phyloP scores from a whole-genome alignment of 164 flowering plant species.

The Santalum album region DNA sequence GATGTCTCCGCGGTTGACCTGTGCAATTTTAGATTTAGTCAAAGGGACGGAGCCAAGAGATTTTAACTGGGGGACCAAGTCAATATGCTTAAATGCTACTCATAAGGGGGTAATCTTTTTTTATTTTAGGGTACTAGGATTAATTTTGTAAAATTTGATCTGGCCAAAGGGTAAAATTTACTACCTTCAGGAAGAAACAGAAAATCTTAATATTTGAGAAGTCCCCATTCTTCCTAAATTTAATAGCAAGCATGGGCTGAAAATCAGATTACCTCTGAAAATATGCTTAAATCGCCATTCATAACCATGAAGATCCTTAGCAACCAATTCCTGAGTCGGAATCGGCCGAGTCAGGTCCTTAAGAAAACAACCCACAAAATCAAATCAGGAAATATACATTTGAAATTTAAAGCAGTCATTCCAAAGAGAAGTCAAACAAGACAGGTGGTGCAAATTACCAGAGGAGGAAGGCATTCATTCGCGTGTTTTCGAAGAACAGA shows the following conservation, averaged over 20 bases:
- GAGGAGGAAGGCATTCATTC: constrained; percentile 56
- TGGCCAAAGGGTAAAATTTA: too few relatives aligned
- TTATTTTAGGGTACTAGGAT: too few relatives aligned
- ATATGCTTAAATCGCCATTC: constrained; percentile 87
- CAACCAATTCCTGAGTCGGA: constrained; percentile 74
- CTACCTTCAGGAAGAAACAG: too few relatives aligned
- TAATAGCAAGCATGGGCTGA: too few relatives aligned
- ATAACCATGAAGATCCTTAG: constrained; percentile 78
- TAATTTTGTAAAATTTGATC: too few relatives aligned
- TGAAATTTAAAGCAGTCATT: neutral
- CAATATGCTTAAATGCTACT: too few relatives aligned
- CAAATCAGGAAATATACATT: neutral
- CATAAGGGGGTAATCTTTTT: too few relatives aligned
- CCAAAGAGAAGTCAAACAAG: neutral
- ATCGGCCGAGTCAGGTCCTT: constrained; percentile 67
- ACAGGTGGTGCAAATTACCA: constrained; percentile 28
- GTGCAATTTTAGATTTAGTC: constrained; percentile 6
- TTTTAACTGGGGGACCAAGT: too few relatives aligned
- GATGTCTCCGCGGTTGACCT: constrained; percentile 96
- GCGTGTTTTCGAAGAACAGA: constrained; percentile 69
- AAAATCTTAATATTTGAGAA: too few relatives aligned
- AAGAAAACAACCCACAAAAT: neutral
- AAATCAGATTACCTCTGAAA: constrained; percentile 65
- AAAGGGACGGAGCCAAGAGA: too few relatives aligned
- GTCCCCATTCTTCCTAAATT: too few relatives aligned